Evolutionary conservation across 1,284 basidiomycete genomes (phyloP).

Genomic region (Laetiporus sulphureus): DNA sequence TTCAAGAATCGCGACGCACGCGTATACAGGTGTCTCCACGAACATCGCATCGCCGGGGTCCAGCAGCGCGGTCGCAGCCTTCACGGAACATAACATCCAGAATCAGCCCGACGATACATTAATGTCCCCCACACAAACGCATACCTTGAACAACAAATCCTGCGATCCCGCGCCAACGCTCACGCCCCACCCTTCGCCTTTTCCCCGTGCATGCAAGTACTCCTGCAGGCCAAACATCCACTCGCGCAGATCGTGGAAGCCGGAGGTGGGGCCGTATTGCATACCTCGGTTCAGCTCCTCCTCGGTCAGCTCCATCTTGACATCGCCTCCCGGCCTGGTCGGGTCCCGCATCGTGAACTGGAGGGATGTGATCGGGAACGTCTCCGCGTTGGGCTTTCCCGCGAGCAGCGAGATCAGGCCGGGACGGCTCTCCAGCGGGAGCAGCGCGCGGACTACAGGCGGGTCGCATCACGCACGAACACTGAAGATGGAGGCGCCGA

Average conservation of each 20-base stretch:
- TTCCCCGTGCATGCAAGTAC: constrained; percentile 50
- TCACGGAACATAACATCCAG: no score
- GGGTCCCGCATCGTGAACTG: constrained; percentile 48
- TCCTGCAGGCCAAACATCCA: constrained; percentile 70
- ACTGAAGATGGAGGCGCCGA: not conserved
- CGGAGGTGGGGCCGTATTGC: constrained; percentile 75
- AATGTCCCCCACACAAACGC: constrained; percentile 5
- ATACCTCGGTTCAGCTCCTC: constrained; percentile 54
- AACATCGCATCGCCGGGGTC: constrained; percentile 80
- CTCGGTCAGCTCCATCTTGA: constrained; percentile 44
- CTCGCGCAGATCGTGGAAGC: constrained; percentile 55
- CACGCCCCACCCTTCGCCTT: constrained; percentile 62
- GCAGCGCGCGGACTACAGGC: constrained; percentile 36
- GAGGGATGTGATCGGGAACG: constrained; percentile 85
- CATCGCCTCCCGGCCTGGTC: constrained; percentile 31
- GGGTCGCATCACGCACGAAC: no score
- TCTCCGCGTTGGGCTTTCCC: constrained; percentile 82
- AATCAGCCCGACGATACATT: not conserved
- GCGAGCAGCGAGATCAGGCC: constrained; percentile 82
- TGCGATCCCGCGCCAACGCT: constrained; percentile 82
- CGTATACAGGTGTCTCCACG: constrained; percentile 84
- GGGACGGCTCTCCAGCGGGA: constrained; percentile 71
- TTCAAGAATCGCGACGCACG: constrained; percentile 37
- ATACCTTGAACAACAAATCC: constrained; percentile 82
- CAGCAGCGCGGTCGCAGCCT: constrained; percentile 58